Percentiles rank a stretch among this genome's conserved stretches.
Evolutionary conservation across 2,329 filamentous ascomycete genomes (phyloP).

Genomic region (Thielaviopsis ethacetica): DNA sequence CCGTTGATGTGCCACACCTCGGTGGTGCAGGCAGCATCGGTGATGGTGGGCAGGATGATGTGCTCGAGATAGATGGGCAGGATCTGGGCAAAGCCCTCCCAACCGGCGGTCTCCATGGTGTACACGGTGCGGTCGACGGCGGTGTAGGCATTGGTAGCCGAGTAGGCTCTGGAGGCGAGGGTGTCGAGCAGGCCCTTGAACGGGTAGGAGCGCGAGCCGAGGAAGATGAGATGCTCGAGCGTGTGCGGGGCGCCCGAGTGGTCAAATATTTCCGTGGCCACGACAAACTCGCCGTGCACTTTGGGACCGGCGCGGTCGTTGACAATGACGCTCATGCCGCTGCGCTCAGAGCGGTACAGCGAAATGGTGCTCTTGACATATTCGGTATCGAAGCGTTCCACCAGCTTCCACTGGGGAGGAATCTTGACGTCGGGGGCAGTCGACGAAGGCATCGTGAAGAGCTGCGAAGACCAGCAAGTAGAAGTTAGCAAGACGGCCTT

Average conservation of each 20-base stretch:
- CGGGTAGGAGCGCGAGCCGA: constrained; percentile 82
- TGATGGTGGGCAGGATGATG: constrained; percentile 77
- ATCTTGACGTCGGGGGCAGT: constrained; percentile 6
- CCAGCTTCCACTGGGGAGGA: constrained; percentile 15
- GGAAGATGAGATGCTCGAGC: constrained; percentile 68
- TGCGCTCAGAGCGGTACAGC: constrained; percentile 89
- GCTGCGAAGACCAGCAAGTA: not conserved
- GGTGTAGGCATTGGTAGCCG: constrained; percentile 91
- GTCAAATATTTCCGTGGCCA: constrained; percentile 95
- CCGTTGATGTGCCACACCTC: constrained; percentile 95
- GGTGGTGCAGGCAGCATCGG: constrained; percentile 82
- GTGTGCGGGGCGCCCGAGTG: constrained; percentile 87
- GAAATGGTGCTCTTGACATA: constrained; percentile 81
- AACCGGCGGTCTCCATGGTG: constrained; percentile 85
- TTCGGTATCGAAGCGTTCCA: constrained; percentile 75
- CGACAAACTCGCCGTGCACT: constrained; percentile 80
- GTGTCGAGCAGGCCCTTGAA: constrained; percentile 95
- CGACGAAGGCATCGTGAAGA: constrained; percentile 6
- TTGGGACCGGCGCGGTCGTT: constrained; percentile 92
- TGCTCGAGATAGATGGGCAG: constrained; percentile 92
- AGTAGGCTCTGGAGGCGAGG: constrained; percentile 83
- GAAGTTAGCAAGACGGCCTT: not conserved
- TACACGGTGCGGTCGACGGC: constrained; percentile 94
- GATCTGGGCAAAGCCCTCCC: constrained; percentile 92
- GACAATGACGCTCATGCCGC: constrained; percentile 86